A percentile compares a stretch with the other conserved stretches of the same genome.
Conservation (phyloP, 129 eudicot species). For the Artemisia argyi region DNA sequence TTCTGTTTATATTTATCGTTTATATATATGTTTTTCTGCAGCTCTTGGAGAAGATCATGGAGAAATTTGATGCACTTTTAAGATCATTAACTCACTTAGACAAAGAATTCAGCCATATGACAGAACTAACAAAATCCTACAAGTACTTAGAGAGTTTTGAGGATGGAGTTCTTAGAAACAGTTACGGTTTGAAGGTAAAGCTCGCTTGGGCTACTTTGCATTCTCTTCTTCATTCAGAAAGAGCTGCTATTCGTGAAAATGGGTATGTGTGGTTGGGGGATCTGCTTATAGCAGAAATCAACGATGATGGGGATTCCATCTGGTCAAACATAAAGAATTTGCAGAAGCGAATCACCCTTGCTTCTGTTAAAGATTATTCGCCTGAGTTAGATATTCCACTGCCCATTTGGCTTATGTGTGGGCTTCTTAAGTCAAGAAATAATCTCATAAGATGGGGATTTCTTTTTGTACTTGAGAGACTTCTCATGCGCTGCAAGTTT, state of each 20-base stretch:
- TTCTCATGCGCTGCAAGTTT: constrained; percentile 89
- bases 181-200: constrained; percentile 57
- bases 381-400: constrained; percentile 66
- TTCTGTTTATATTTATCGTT: neutral
- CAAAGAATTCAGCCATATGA: constrained; percentile 71
- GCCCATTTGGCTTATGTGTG: constrained; percentile 95
- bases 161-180: constrained; percentile 50
- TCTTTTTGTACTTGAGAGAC: constrained; percentile 79
- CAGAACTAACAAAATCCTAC: constrained; percentile 66
- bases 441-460: constrained; percentile 88
- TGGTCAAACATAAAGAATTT: constrained; percentile 71
- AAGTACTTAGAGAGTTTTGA: constrained; percentile 65
- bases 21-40: constrained; percentile 37
- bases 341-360: constrained; percentile 64
- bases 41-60: constrained; percentile 82
- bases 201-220: constrained; percentile 95
- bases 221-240: constrained; percentile 93
- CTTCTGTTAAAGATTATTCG: constrained; percentile 74
- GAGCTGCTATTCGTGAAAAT: constrained; percentile 68
- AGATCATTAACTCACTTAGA: constrained; percentile 77
- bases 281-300: constrained; percentile 80
- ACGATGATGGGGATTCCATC: constrained; percentile 56
- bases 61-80: constrained; percentile 68
- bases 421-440: constrained; percentile 83
- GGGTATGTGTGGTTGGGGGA: constrained; percentile 98